Evolutionary conservation across 2,329 filamentous ascomycete genomes (phyloP).

Genomic region (Chrysoporthe austroafricana): DNA sequence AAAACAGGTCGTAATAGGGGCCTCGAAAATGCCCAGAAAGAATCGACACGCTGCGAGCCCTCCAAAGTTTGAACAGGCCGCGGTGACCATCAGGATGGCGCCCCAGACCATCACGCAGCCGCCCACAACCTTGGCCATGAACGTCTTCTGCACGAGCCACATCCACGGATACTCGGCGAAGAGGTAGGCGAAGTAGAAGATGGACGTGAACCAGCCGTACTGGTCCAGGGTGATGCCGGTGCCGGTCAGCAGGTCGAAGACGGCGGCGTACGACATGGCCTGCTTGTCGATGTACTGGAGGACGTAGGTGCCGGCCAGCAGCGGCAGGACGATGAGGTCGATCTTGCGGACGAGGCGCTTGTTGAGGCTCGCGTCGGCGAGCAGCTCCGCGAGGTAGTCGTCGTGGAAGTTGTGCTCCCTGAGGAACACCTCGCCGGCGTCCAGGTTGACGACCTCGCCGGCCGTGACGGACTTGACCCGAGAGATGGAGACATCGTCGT

Average conservation of each 20-base stretch:
- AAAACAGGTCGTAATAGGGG: conserved; percentile 51
- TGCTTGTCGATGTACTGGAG: conserved; percentile 62
- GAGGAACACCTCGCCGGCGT: conserved; percentile 29
- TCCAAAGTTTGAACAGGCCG: conserved; percentile 45
- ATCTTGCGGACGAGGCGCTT: conserved; percentile 47
- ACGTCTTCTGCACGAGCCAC: conserved; percentile 41
- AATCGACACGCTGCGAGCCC: conserved; percentile 49
- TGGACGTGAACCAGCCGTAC: conserved; percentile 59
- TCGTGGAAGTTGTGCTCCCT: conserved; percentile 27
- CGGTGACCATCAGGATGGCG: conserved; percentile 46
- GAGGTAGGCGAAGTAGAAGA: conserved; percentile 58
- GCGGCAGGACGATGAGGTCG: conserved; percentile 54
- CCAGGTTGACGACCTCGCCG: conserved; percentile 26
- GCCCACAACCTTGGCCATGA: conserved; percentile 41
- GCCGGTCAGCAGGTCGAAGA: conserved; percentile 57
- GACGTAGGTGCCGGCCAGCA: conserved; percentile 54
- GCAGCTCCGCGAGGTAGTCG: conserved; percentile 38
- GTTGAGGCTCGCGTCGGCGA: conserved; percentile 44
- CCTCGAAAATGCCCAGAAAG: conserved; percentile 52
- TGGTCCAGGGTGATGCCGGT: conserved; percentile 51
- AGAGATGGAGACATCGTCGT: conserved; percentile 26
- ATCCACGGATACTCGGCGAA: conserved; percentile 45
- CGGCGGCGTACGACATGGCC: conserved; percentile 56
- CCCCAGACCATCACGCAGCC: conserved; percentile 42
- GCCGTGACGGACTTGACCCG: conserved; percentile 21